phyloP scores from a whole-genome alignment of 2,329 filamentous ascomycete species.

The Penicillium sp. region DNA sequence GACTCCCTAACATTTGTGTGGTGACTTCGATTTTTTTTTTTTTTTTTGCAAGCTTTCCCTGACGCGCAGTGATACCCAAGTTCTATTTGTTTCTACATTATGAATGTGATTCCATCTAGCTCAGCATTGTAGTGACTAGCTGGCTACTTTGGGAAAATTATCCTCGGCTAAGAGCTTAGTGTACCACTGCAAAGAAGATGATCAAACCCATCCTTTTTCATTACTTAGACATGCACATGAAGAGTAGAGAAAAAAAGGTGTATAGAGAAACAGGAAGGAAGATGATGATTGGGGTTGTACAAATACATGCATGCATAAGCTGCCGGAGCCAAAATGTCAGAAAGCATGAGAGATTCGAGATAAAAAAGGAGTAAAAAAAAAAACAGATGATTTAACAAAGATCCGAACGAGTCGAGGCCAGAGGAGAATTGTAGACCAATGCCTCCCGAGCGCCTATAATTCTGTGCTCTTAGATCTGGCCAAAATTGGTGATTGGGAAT shows the following conservation, averaged over 20 bases:
- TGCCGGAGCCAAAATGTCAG: constrained; percentile 29
- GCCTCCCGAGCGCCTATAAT: background rate
- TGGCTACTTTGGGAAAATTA: background rate
- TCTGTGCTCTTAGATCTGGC: constrained; percentile 1
- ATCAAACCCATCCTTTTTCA: constrained; percentile 26
- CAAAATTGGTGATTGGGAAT: background rate
- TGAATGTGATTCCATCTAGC: background rate
- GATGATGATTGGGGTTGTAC: constrained; percentile 33
- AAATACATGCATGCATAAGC: constrained; percentile 41
- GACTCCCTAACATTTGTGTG: background rate
- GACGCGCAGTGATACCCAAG: constrained; percentile 2
- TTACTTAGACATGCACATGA: constrained; percentile 31
- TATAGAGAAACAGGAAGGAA: constrained; percentile 23
- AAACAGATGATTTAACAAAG: constrained; percentile 7
- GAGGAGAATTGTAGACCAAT: background rate
- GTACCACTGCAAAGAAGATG: constrained; percentile 4
- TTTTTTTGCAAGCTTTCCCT: background rate
- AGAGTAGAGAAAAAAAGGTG: constrained; percentile 15
- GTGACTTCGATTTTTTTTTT: background rate
- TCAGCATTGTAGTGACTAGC: background rate
- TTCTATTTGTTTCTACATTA: background rate
- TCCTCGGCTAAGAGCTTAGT: background rate
- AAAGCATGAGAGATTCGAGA: constrained; percentile 27
- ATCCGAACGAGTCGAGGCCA: background rate
- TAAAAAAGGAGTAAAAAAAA: constrained; percentile 14